A percentile compares a stretch with the other conserved stretches of the same genome.
These are phyloP conservation scores for Diplotaxis tenuifolia DNA, from an alignment of 345 rosid genomes.

Conservation along the genomic window DNA sequence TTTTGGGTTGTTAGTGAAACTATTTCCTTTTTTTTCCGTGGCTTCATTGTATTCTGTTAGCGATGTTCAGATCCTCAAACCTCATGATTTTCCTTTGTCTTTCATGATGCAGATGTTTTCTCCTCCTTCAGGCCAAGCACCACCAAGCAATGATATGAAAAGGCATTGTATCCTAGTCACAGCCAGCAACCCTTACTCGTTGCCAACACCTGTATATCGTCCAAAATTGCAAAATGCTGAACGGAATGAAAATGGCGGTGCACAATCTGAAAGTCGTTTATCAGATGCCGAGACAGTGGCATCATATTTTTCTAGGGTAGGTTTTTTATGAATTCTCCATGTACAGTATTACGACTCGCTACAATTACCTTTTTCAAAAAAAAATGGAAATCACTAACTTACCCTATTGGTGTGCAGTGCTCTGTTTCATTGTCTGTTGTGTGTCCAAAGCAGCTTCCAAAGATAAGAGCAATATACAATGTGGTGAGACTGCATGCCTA, in stretches of 20 bases:
- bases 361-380: neutral
- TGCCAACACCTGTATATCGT: conserved; percentile 91
- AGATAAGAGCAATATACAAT: conserved; percentile 72
- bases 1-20: conserved; percentile 1
- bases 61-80: conserved; percentile 12
- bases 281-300: conserved; percentile 92
- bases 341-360: conserved; percentile 14
- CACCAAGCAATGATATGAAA: conserved; percentile 63
- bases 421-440: conserved; percentile 80
- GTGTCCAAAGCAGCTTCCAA: conserved; percentile 88
- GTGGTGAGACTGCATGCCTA: conserved; percentile 54
- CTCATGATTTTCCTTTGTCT: conserved; percentile 30
- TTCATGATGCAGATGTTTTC: conserved; percentile 66
- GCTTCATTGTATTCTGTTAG: conserved; percentile 5
- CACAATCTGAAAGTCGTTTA: conserved; percentile 60
- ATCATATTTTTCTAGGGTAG: conserved; percentile 69
- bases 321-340: conserved; percentile 4
- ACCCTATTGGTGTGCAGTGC: conserved; percentile 53
- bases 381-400: conserved; percentile 30
- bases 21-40: neutral
- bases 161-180: conserved; percentile 89
- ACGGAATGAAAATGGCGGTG: conserved; percentile 56
- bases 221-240: conserved; percentile 68
- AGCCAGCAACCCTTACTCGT: conserved; percentile 86
- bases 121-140: conserved; percentile 63